Conservation (phyloP, 2,329 filamentous ascomycete genomes). For the Trichoderma oligosporum region DNA sequence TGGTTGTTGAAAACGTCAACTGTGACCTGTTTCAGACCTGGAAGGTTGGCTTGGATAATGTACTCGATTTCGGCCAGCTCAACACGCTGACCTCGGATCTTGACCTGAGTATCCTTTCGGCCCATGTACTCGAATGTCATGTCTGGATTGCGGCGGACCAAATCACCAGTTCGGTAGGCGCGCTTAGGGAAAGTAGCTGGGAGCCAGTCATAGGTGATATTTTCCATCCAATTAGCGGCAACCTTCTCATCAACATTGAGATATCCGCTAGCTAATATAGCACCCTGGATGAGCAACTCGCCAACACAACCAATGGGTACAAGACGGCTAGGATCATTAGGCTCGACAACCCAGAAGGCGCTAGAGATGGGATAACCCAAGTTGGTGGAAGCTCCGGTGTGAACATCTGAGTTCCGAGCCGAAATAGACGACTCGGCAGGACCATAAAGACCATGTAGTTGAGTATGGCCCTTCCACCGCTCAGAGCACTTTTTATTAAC, state of each 20-base stretch:
- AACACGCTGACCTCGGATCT: constrained; percentile 11
- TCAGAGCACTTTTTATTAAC: background rate
- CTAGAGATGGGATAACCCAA: background rate
- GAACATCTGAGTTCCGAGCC: background rate
- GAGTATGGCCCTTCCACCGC: constrained; percentile 13
- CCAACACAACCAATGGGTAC: constrained; percentile 12
- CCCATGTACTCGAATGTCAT: constrained; percentile 3
- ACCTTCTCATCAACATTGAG: background rate
- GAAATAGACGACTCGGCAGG: constrained; percentile 19
- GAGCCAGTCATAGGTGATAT: background rate
- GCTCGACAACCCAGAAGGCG: constrained; percentile 8
- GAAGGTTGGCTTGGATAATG: background rate
- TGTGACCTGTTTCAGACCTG: background rate
- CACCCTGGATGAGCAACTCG: constrained; percentile 15
- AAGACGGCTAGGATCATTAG: background rate
- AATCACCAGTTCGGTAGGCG: constrained; percentile 1
- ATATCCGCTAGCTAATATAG: constrained; percentile 7
- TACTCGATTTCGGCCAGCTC: constrained; percentile 16
- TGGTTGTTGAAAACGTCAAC: constrained; percentile 14
- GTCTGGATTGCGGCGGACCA: background rate
- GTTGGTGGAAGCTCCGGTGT: background rate
- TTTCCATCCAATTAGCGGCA: background rate
- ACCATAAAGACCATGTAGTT: constrained; percentile 17
- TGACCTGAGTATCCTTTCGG: constrained; percentile 10
- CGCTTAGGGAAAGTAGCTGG: background rate